Base-by-base conservation (phyloP, 2,329 filamentous ascomycete species). In the Zymoseptoria tritici region DNA sequence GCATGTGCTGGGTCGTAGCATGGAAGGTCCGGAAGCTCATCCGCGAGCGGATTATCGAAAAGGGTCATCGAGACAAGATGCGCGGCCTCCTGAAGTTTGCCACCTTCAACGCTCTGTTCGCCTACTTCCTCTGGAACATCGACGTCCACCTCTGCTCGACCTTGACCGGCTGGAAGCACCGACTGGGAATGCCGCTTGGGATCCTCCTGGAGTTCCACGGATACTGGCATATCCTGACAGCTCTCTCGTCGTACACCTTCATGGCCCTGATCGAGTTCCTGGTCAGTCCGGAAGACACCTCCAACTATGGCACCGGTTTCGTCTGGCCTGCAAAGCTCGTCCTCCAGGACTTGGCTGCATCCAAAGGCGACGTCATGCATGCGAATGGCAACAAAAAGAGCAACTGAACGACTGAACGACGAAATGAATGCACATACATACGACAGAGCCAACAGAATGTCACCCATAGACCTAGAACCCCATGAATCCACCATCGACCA, bases 161-260 rank as follows among this genome's bases (percentile, higher is more conserved):
- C 22, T 74, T 93, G 60, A 83, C 85, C n/a, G 72, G 72, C 52
- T 88, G 84, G 83, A 82, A 90, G 57, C 82, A 85, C 57, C 73
- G 81, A 51, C 75, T 94, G 22, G 85, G 88, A 11, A 79, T 93
- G 66, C 90, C 90, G 0, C 93, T 89, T 89, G 87, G 89, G 0
- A 79, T 91, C 16, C 62, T 93, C 3, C 79, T 94, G 1, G 86
- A 89, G 68, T 84, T 85, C 1, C 86, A 89, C 72, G 86, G 85
- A 5, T 88, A 85, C 84, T 88, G 86, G 86, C 89, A 93, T 74
- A 71, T 92, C 46, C 85, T 93, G 81, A 94, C 90, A 0, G 89
- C 65, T 1, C 58, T 68, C 3, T 51, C 61, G 8, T 56, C 64
- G 1, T 69, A 68, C 53, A 64, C 60, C 2, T 68, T 68, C 55